Conservation (phyloP, 176 grass and related monocot genomes). For the Cenchrus purpureus region DNA sequence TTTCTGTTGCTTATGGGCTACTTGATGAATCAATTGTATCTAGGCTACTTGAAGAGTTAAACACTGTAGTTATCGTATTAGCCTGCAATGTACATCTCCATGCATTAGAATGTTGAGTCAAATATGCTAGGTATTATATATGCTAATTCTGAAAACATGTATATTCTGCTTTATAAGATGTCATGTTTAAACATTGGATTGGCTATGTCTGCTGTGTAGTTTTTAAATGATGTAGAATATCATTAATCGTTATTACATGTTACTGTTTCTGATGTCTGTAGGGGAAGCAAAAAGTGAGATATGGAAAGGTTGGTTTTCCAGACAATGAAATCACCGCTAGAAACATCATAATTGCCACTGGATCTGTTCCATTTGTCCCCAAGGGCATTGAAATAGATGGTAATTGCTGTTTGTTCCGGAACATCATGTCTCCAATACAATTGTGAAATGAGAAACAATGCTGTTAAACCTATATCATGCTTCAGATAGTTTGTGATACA, state of each 20-base stretch:
- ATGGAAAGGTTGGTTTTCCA: conserved; percentile 70
- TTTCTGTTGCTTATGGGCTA: background rate
- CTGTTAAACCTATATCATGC: conserved; percentile 1
- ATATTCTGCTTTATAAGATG: conserved; percentile 1
- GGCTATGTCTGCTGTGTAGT: background rate
- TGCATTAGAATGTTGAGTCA: no score
- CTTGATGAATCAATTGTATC: background rate
- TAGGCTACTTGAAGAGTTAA: background rate
- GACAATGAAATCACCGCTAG: conserved; percentile 75
- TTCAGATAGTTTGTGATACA: conserved; percentile 24
- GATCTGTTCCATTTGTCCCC: conserved; percentile 78
- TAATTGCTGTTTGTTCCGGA: conserved; percentile 40
- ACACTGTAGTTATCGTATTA: background rate
- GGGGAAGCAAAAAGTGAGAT: conserved; percentile 72
- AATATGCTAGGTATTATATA: background rate
- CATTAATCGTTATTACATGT: background rate
- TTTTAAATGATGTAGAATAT: background rate
- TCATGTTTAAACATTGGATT: conserved; percentile 2
- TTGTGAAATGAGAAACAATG: conserved; percentile 11
- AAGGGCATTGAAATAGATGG: conserved; percentile 91
- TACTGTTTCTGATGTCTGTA: conserved; percentile 21
- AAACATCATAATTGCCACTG: conserved; percentile 79
- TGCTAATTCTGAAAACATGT: background rate
- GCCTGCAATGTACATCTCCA: background rate
- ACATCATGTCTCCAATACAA: background rate